phyloP scores from a whole-genome alignment of 352 stramenopile genomes.

The Globisporangium cederbergense region DNA sequence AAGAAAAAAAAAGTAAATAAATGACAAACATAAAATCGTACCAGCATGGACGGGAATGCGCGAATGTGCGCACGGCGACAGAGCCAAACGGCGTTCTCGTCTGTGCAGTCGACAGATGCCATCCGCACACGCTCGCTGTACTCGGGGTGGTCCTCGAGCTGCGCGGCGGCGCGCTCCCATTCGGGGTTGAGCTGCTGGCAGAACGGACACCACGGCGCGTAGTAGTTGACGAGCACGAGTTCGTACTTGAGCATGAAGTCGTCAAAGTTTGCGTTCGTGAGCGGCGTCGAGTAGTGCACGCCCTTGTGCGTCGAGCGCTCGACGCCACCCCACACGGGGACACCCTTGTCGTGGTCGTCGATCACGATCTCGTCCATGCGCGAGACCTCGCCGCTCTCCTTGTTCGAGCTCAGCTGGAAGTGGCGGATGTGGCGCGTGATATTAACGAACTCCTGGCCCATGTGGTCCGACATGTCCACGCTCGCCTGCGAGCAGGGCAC shows the following conservation, averaged over 20 bases:
- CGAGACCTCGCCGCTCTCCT: constrained; percentile 24
- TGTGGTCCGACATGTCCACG: constrained; percentile 79
- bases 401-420: constrained; percentile 50
- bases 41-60: constrained; percentile 80
- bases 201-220: constrained; percentile 79
- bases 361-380: constrained; percentile 72
- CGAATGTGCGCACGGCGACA: constrained; percentile 72
- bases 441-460: constrained; percentile 71
- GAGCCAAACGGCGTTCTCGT: constrained; percentile 53
- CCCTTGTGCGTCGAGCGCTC: constrained; percentile 41
- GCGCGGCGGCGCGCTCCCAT: constrained; percentile 69
- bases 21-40: neutral
- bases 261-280: constrained; percentile 66
- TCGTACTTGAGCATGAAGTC: constrained; percentile 84
- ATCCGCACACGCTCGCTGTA: constrained; percentile 78
- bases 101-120: constrained; percentile 78
- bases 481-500: constrained; percentile 69
- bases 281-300: constrained; percentile 71
- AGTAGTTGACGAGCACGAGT: constrained; percentile 83
- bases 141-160: constrained; percentile 70
- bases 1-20: no score
- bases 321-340: constrained; percentile 63
- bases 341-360: constrained; percentile 53
- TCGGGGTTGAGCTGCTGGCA: constrained; percentile 72
- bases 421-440: constrained; percentile 80